These are phyloP conservation scores for Fusarium oxysporum DNA, from an alignment of 2,329 filamentous ascomycete species.

Conservation along the genomic window DNA sequence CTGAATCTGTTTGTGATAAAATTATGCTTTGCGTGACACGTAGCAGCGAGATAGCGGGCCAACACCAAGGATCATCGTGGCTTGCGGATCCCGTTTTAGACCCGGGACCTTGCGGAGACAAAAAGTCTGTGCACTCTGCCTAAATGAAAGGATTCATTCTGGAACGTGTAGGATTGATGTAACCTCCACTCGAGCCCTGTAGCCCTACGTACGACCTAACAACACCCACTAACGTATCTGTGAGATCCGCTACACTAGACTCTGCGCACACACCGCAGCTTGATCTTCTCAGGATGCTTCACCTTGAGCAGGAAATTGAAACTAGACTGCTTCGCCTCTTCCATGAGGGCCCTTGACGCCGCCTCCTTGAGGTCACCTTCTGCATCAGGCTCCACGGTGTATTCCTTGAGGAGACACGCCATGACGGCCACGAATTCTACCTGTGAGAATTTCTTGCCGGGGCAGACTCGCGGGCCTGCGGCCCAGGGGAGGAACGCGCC, in stretches of 20 bases:
- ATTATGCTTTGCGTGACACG: background rate
- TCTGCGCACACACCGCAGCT: constrained; percentile 32
- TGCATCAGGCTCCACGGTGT: constrained; percentile 34
- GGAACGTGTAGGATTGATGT: background rate
- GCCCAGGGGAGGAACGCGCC: constrained; percentile 37
- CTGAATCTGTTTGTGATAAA: background rate
- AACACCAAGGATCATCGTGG: background rate
- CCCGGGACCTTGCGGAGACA: background rate
- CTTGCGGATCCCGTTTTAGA: background rate
- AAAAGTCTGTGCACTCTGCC: background rate
- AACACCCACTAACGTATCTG: background rate
- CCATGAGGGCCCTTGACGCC: constrained; percentile 31
- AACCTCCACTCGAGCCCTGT: background rate
- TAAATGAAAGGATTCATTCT: background rate
- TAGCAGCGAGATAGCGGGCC: background rate
- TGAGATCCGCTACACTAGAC: background rate
- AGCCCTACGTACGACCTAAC: background rate
- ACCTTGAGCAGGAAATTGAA: constrained; percentile 42
- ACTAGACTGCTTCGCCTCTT: constrained; percentile 39
- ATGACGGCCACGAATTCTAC: constrained; percentile 42
- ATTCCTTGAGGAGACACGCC: constrained; percentile 30
- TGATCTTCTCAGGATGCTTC: constrained; percentile 39
- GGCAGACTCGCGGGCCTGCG: constrained; percentile 31
- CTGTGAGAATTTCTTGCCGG: constrained; percentile 42
- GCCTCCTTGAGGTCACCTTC: constrained; percentile 18